A percentile compares a stretch with the other conserved stretches of the same genome.
Conservation (phyloP, 495 filamentous ascomycete genomes). For the Penicillium ucsense region DNA sequence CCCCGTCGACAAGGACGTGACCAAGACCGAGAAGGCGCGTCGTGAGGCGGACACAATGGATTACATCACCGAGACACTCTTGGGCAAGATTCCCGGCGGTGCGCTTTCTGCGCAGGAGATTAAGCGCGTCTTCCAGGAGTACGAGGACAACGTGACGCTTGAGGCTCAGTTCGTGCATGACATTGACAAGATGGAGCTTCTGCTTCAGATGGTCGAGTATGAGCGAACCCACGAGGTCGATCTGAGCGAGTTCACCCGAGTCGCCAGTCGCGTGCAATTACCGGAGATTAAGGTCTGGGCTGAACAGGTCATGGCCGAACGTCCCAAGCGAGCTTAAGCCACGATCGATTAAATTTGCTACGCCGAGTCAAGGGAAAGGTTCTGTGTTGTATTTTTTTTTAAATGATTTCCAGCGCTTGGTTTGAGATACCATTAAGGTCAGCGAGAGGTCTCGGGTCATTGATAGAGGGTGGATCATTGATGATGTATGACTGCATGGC, state of each 20-base stretch:
- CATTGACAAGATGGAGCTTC: constrained; percentile 89
- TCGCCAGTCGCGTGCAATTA: constrained; percentile 60
- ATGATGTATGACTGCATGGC: constrained; percentile 9
- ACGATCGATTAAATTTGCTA: too few species aligned
- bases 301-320: constrained; percentile 63
- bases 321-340: constrained; percentile 38
- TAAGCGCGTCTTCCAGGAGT: constrained; percentile 77
- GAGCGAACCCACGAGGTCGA: constrained; percentile 67
- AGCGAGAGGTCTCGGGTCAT: constrained; percentile 3
- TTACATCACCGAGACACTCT: constrained; percentile 61
- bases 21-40: constrained; percentile 69
- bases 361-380: not conserved
- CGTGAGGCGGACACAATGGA: constrained; percentile 85
- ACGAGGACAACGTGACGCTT: constrained; percentile 73
- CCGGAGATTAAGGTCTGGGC: constrained; percentile 75
- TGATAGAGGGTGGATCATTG: constrained; percentile 9
- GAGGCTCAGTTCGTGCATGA: constrained; percentile 91
- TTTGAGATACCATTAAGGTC: constrained; percentile 14
- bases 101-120: constrained; percentile 53
- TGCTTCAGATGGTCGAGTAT: constrained; percentile 95
- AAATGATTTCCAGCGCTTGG: constrained; percentile 2
- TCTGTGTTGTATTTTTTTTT: constrained; percentile 4
- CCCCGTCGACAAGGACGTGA: constrained; percentile 55
- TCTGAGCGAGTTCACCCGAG: constrained; percentile 74
- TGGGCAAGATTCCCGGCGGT: constrained; percentile 66